phyloP scores from a whole-genome alignment of 495 filamentous ascomycete species.

The Mytilinidion resinicola region DNA sequence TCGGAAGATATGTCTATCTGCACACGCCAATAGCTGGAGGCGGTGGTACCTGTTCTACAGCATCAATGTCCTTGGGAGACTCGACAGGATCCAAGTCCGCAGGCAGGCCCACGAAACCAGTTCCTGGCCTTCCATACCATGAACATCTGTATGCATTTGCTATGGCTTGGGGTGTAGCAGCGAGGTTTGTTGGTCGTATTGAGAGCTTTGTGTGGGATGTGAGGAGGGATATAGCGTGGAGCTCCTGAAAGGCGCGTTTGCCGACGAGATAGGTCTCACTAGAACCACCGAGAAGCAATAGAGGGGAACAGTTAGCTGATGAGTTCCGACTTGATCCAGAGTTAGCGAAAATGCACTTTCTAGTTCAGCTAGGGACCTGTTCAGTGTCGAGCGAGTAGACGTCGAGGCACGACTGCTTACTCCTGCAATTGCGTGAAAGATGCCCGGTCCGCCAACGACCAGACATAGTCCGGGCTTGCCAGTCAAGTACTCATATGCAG shows the following conservation, averaged over 20 bases:
- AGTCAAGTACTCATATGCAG: conserved; percentile 59
- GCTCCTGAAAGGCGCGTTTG: conserved; percentile 58
- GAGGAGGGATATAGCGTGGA: conserved; percentile 54
- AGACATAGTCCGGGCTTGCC: conserved; percentile 57
- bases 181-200: conserved; percentile 43
- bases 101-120: conserved; percentile 55
- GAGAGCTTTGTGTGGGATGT: conserved; percentile 55
- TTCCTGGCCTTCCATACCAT: conserved; percentile 54
- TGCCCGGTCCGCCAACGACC: conserved; percentile 60
- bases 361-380: background rate
- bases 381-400: background rate
- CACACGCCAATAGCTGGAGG: conserved; percentile 43
- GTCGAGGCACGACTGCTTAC: conserved; percentile 20
- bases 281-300: conserved; percentile 54
- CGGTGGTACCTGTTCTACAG: conserved; percentile 30
- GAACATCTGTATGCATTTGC: conserved; percentile 50
- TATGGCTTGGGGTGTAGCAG: conserved; percentile 46
- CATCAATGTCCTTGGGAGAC: conserved; percentile 1
- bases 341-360: background rate
- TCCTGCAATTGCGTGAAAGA: conserved; percentile 57
- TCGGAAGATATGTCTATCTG: conserved; percentile 54
- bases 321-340: conserved; percentile 42
- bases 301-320: conserved; percentile 52
- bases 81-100: conserved; percentile 45
- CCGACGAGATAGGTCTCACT: conserved; percentile 49